phyloP scores from a whole-genome alignment of 2,329 filamentous ascomycete genomes.

The Exserohilum rostratum region DNA sequence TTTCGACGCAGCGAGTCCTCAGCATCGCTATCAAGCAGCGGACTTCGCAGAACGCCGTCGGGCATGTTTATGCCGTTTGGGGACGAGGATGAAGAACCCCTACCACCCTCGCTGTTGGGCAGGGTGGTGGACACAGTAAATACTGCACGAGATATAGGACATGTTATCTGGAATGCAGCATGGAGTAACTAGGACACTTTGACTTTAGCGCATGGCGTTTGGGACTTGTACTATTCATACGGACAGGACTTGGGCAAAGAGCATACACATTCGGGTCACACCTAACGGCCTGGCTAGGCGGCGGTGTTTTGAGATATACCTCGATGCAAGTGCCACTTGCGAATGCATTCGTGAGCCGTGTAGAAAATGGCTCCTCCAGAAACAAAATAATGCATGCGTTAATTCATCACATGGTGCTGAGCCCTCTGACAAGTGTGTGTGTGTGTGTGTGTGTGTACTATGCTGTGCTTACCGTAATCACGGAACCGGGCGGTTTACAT shows the following conservation, averaged over 20 bases:
- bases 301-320: conserved; percentile 23
- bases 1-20: conserved; percentile 24
- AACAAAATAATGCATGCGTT: conserved; percentile 28
- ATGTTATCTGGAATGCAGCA: conserved; percentile 71
- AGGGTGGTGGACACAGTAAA: conserved; percentile 80
- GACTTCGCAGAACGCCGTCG: conserved; percentile 78
- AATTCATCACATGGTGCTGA: neutral
- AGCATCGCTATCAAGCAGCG: conserved; percentile 44
- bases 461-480: neutral
- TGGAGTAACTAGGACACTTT: conserved; percentile 58
- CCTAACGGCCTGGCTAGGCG: conserved; percentile 22
- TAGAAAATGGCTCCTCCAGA: conserved; percentile 18
- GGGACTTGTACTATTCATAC: conserved; percentile 27
- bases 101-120: conserved; percentile 70
- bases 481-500: neutral
- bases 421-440: neutral
- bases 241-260: conserved; percentile 22
- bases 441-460: too few species aligned
- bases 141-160: conserved; percentile 67
- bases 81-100: conserved; percentile 68
- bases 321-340: conserved; percentile 19
- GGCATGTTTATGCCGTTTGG: conserved; percentile 93
- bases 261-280: conserved; percentile 19
- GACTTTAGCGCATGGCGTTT: conserved; percentile 35
- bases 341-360: conserved; percentile 24